Percentiles rank a stretch among this genome's conserved stretches.
phyloP scores from a whole-genome alignment of 192 early-diverging fungal species.

The Coemansia sp. region DNA sequence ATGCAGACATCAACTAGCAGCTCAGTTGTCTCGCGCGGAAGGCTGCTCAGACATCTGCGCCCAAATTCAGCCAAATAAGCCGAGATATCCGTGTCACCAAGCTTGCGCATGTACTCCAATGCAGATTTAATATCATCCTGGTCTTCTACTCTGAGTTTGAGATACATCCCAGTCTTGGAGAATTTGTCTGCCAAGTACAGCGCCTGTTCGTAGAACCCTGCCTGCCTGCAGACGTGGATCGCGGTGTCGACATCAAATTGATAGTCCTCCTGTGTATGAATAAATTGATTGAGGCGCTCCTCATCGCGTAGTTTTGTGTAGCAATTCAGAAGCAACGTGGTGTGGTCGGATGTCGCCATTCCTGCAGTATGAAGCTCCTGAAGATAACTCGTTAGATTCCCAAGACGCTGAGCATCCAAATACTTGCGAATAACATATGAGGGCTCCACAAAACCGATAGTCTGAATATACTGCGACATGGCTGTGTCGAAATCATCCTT shows the following conservation, averaged over 20 bases:
- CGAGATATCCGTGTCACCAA: constrained; percentile 28
- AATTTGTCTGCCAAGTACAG: constrained; percentile 85
- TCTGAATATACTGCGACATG: constrained; percentile 89
- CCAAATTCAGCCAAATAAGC: constrained; percentile 49
- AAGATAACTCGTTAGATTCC: constrained; percentile 85
- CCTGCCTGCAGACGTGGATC: constrained; percentile 87
- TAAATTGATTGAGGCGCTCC: constrained; percentile 81
- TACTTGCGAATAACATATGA: constrained; percentile 97
- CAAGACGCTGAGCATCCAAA: constrained; percentile 89
- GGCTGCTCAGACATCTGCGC: constrained; percentile 35
- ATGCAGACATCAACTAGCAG: constrained; percentile 48
- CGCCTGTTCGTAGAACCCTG: constrained; percentile 89
- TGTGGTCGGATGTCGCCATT: constrained; percentile 92
- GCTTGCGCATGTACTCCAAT: constrained; percentile 70
- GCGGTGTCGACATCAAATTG: constrained; percentile 95
- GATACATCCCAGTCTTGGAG: constrained; percentile 77
- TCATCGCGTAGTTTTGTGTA: constrained; percentile 94
- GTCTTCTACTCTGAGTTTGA: constrained; percentile 90
- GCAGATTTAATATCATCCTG: constrained; percentile 74
- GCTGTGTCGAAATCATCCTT: constrained; percentile 87
- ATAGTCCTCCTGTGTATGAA: constrained; percentile 73
- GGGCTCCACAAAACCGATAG: constrained; percentile 90
- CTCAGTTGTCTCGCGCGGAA: constrained; percentile 46
- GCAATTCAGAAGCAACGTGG: constrained; percentile 94
- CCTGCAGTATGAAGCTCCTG: constrained; percentile 84